Evolutionary conservation across 129 eudicot species (phyloP).

Genomic region (Rutidosis leptorrhynchoides): DNA sequence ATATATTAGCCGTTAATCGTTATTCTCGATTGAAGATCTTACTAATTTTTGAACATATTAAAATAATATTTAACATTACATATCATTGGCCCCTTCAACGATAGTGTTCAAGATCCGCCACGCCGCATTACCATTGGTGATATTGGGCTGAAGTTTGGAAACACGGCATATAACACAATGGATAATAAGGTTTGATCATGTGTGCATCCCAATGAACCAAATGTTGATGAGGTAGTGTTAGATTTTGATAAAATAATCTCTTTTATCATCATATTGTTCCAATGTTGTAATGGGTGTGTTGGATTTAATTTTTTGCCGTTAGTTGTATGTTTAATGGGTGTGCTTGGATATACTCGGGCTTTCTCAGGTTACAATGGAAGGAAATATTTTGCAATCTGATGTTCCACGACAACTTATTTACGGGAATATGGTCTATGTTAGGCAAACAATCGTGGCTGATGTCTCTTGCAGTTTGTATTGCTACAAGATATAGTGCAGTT

Average conservation of each 20-base stretch:
- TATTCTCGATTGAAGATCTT: too few species aligned
- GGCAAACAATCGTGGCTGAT: constrained; percentile 84
- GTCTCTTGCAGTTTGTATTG: constrained; percentile 91
- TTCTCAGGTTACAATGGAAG: constrained; percentile 85
- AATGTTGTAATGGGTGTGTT: not conserved
- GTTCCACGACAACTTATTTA: constrained; percentile 88
- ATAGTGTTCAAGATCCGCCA: too few species aligned
- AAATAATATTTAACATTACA: too few species aligned
- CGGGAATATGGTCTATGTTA: constrained; percentile 94
- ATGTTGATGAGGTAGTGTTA: constrained; percentile 84
- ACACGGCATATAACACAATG: constrained; percentile 97
- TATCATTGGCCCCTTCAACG: too few species aligned
- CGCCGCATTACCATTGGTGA: constrained; percentile 96
- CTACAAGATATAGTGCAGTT: constrained; percentile 96
- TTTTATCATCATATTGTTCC: too few species aligned
- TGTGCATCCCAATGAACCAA: constrained; percentile 84
- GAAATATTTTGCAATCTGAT: constrained; percentile 71
- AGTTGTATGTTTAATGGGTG: too few species aligned
- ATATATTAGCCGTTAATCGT: too few species aligned
- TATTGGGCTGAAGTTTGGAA: constrained; percentile 96
- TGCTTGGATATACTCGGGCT: constrained; percentile 52
- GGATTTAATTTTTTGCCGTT: too few species aligned
- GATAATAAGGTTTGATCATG: constrained; percentile 93
- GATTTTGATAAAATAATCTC: too few species aligned
- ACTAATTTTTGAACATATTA: too few species aligned